These are phyloP conservation scores for Cucumis hystrix DNA, from an alignment of 306 rosid species.

Conservation along the genomic window DNA sequence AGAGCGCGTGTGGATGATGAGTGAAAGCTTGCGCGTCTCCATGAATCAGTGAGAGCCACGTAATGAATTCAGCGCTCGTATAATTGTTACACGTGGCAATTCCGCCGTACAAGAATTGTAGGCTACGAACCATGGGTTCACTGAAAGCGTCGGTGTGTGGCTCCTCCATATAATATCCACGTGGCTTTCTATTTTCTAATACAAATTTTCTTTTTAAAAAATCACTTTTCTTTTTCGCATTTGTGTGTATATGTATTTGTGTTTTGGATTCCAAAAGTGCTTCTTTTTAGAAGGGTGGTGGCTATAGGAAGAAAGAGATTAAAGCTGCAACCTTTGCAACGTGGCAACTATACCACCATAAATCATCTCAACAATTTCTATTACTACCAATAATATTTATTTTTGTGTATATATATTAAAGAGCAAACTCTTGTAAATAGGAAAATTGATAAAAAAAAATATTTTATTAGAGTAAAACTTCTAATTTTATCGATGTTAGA, in stretches of 20 bases:
- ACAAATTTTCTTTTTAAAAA: not conserved
- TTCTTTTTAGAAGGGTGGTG: no score
- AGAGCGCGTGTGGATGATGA: not conserved
- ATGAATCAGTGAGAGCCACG: constrained; percentile 1
- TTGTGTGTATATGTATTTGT: not conserved
- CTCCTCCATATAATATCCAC: constrained; percentile 1
- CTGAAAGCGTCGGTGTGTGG: constrained; percentile 3
- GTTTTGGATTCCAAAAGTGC: not conserved
- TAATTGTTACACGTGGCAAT: not conserved
- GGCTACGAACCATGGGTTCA: not conserved
- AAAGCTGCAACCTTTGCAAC: no score
- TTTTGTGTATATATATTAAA: no score
- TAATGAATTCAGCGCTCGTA: not conserved
- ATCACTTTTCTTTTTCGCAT: not conserved
- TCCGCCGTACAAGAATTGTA: not conserved
- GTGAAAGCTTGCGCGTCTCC: not conserved
- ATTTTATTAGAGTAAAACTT: no score
- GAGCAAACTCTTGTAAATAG: no score
- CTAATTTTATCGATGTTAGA: no score
- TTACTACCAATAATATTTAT: no score
- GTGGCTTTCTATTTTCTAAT: not conserved
- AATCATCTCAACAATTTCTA: no score
- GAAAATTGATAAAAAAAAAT: no score
- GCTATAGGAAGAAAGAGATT: no score
- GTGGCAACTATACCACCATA: no score